Base-by-base conservation (phyloP, 495 filamentous ascomycete genomes). In the Podospora tetraspora region DNA sequence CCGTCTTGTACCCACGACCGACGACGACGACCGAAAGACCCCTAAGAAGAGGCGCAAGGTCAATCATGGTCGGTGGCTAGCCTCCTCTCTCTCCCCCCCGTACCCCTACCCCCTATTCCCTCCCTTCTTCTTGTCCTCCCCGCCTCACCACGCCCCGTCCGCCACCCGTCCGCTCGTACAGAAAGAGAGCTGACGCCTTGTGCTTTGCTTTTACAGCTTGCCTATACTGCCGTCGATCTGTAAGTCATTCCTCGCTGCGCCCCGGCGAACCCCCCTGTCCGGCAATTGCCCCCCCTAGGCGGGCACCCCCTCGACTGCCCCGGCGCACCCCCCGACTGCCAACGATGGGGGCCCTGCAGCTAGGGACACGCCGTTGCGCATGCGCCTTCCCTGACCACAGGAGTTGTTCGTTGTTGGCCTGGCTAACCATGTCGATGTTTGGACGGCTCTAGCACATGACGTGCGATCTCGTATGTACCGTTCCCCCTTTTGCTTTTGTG, bases 201-300 rank as follows among this genome's bases (percentile, higher is more conserved):
- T 74, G 71, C 82, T 76, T 79, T 78, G 82, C 10, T 77, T 75
- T 76, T 66, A 81, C 85, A 98, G 94, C 95, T 73, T 99, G 95
- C 84, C 91, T 98, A 76, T 99, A 98, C 83, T 99, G 95, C 85
- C 92, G 96, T 79, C 92, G 95, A 86, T 98, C 95, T 90, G 92
- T 96, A 89, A 94, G 92, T 86, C 72, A 71, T 79, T 72, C 65
- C 8, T 13, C 52, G 25, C 24, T 30, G 23, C 52, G 52, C 72
- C 67, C 73, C 66, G 71, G 68, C 72, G 32, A 52, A 68, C 69
- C 74, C 70, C 73, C 74, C 64, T 73, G 70, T 32, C 66, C 66
- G 69, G 62, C 71, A 69, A 78, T 78, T 78, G 77, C 75, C 69
- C 64, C 70, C 27, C 66, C 25, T 23, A 43, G 56, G 64, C 57